Base-by-base conservation (phyloP, 257 asterid genomes). In the Jaltomata sinuosa region DNA sequence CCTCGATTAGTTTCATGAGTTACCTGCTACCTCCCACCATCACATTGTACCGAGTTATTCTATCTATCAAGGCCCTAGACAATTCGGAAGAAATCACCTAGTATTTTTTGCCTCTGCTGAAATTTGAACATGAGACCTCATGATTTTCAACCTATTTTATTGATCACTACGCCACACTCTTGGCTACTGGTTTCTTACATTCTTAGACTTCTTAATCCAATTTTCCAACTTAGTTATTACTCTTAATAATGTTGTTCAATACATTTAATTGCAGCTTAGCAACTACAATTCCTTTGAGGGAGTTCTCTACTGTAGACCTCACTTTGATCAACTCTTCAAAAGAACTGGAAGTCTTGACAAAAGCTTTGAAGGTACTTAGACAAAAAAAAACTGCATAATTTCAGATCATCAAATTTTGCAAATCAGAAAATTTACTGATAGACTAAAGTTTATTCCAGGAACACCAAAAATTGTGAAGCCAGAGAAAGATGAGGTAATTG, bases 231-330 rank as follows among this genome's bases (percentile, higher is more conserved):
- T 11, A 68, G 40, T n/a, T n/a, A 40, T 12, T 15, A 7, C 3
- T 40, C 0, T 5, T 11, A n/a, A n/a, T 12, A 40, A 5, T 74
- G 11, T 76, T 47, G 27, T 27, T 18, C 25, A 21, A 21, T 62
- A 42, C 49, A 54, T 76, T 76, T 1, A 57, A 83, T 81, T 83
- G 68, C 97, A 94, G 99, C 90, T 94, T 32, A 95, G 91, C 22
- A 95, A 95, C 88, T 94, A 92, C 93, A 95, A 95, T 88, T 95
- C 99, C 79, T 94, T 95, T 64, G 99, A 95, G 88, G 99, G 99
- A 87, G 98, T 94, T 84, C 94, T 94, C 8, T 95, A 95, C 52
- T 95, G 99, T 88, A 94, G 99, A 90, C 99, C 99, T 72, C 99
- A 95, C 90, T 95, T 93, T 86, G 99, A 95, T 91, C 99, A 95